These are phyloP conservation scores for Nephelium lappaceum DNA, from an alignment of 345 rosid genomes.

Conservation along the genomic window DNA sequence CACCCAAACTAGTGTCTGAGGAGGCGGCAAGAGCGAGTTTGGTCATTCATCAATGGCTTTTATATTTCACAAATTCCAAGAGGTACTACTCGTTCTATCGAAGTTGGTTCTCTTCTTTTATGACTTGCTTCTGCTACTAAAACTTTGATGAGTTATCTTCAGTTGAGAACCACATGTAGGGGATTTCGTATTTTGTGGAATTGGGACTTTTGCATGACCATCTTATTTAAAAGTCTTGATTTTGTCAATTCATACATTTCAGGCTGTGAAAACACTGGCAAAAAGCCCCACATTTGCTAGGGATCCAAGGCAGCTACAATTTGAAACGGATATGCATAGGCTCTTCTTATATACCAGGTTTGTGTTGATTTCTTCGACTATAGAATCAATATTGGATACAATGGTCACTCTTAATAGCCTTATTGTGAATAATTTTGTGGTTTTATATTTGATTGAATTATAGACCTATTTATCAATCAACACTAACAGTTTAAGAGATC, in stretches of 20 bases:
- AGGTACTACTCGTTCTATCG: constrained; percentile 21
- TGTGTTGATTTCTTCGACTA: neutral
- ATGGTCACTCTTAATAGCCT: no score
- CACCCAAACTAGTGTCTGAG: neutral
- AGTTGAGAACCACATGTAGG: neutral
- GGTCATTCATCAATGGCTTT: constrained; percentile 37
- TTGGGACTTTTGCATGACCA: neutral
- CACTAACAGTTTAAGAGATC: neutral
- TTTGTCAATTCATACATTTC: constrained; percentile 20
- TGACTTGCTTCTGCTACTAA: neutral
- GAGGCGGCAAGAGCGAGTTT: neutral
- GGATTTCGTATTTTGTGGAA: no score
- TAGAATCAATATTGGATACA: neutral
- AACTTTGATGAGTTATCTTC: neutral
- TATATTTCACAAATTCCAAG: constrained; percentile 50
- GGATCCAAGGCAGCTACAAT: constrained; percentile 73
- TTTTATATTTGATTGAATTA: neutral
- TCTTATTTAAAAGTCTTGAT: neutral
- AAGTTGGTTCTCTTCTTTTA: neutral
- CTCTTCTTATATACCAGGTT: constrained; percentile 83
- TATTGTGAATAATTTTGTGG: neutral
- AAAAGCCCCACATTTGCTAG: constrained; percentile 68
- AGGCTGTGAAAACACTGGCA: constrained; percentile 75
- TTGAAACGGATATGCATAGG: constrained; percentile 75
- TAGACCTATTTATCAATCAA: neutral